These are phyloP conservation scores for Aspergillus nidulans DNA, from an alignment of 495 filamentous ascomycete genomes.

Conservation along the genomic window DNA sequence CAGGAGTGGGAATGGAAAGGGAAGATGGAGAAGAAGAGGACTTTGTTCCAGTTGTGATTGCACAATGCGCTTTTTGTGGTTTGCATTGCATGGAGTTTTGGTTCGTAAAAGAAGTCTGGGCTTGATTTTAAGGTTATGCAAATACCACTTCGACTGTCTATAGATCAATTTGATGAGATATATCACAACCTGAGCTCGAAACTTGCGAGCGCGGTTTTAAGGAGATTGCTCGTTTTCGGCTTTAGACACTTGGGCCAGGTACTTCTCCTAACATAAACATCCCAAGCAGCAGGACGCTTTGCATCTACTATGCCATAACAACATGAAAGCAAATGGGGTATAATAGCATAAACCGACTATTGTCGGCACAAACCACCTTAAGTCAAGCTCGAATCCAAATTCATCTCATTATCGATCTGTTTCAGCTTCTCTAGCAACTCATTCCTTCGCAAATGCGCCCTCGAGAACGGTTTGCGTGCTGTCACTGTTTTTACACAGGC, in stretches of 20 bases:
- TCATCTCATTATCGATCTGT: slow-evolving; percentile 11
- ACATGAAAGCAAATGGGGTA: not conserved
- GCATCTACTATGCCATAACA: slow-evolving; percentile 1
- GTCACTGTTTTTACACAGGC: slow-evolving; percentile 50
- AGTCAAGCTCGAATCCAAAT: not conserved
- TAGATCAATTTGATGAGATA: not conserved
- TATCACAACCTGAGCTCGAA: too few species aligned
- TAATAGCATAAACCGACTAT: not conserved
- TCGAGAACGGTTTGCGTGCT: slow-evolving; percentile 50
- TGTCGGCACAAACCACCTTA: not conserved
- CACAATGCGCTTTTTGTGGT: slow-evolving; percentile 16
- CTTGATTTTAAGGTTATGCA: not conserved
- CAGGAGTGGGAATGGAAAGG: slow-evolving; percentile 96
- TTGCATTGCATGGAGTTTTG: slow-evolving; percentile 11
- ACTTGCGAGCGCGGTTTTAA: too few species aligned
- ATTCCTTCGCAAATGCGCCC: slow-evolving; percentile 17
- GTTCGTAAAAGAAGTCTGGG: slow-evolving; percentile 1
- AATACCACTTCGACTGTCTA: slow-evolving; percentile 7
- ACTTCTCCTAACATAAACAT: not conserved
- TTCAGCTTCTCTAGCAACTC: slow-evolving; percentile 21
- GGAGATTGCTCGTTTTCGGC: not conserved
- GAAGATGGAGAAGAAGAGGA: slow-evolving; percentile 87
- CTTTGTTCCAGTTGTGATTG: slow-evolving; percentile 77
- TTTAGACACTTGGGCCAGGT: not conserved
- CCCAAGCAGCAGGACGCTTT: not conserved